phyloP scores from a whole-genome alignment of 2,329 filamentous ascomycete species.

The Fusarium ambrosium region DNA sequence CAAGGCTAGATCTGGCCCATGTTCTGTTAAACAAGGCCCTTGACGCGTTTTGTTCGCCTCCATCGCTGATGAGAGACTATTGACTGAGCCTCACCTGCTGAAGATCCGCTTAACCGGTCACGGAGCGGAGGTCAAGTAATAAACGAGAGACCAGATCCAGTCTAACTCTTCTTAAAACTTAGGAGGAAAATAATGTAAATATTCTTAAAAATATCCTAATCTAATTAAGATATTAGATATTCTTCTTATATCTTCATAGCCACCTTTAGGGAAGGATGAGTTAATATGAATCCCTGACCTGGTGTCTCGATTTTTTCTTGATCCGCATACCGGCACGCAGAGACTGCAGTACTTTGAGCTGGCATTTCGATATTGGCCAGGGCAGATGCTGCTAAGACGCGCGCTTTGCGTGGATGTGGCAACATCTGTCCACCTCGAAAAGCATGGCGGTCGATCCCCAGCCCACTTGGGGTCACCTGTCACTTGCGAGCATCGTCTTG shows the following conservation, averaged over 20 bases:
- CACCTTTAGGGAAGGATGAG: too few relatives aligned
- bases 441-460: constrained; percentile 42
- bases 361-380: constrained; percentile 33
- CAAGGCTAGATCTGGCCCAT: constrained; percentile 15
- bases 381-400: constrained; percentile 6
- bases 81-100: constrained; percentile 23
- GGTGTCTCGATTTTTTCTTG: too few relatives aligned
- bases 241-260: too few relatives aligned
- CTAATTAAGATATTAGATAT: too few relatives aligned
- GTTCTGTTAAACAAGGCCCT: constrained; percentile 12
- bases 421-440: constrained; percentile 34
- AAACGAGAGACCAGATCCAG: too few relatives aligned
- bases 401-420: constrained; percentile 42
- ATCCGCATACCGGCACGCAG: too few relatives aligned
- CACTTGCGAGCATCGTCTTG: constrained; percentile 26
- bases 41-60: constrained; percentile 36
- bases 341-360: constrained; percentile 13
- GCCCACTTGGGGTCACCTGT: constrained; percentile 35
- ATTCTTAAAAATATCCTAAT: too few relatives aligned
- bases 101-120: constrained; percentile 25
- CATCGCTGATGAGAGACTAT: background rate
- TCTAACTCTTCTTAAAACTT: too few relatives aligned
- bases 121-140: too few relatives aligned
- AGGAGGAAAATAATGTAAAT: too few relatives aligned
- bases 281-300: too few relatives aligned